Percentiles rank a stretch among this genome's conserved stretches.
Evolutionary conservation across 75 land plant species (phyloP).

Genomic region (Azolla pinnata): DNA sequence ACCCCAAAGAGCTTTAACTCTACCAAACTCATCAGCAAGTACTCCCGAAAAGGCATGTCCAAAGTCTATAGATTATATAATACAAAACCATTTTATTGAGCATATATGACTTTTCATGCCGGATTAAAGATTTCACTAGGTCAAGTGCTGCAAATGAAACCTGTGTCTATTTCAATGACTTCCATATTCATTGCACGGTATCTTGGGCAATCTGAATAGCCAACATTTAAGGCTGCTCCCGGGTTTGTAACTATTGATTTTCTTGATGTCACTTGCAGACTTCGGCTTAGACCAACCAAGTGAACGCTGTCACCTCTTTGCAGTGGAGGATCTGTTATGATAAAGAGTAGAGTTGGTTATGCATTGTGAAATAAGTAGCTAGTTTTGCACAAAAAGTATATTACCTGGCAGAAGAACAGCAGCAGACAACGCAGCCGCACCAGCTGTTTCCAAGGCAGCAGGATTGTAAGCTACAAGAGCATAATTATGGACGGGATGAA

Average conservation of each 20-base stretch:
- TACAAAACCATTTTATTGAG: neutral
- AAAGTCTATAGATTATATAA: conserved; percentile 43
- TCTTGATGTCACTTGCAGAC: conserved; percentile 81
- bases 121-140: neutral
- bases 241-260: conserved; percentile 90
- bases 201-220: conserved; percentile 81
- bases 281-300: conserved; percentile 79
- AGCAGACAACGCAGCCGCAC: conserved; percentile 65
- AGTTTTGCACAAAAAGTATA: neutral
- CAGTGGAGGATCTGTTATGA: conserved; percentile 51
- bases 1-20: conserved; percentile 89
- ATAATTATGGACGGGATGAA: conserved; percentile 90
- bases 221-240: conserved; percentile 72
- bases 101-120: neutral
- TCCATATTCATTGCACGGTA: conserved; percentile 96
- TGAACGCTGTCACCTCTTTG: conserved; percentile 80
- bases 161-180: conserved; percentile 91
- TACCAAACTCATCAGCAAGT: conserved; percentile 75
- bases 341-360: neutral
- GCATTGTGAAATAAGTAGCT: neutral
- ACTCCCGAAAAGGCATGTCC: conserved; percentile 90
- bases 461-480: conserved; percentile 91
- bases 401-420: conserved; percentile 79
- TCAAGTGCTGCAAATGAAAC: conserved; percentile 15
- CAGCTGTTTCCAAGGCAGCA: conserved; percentile 54